Evolutionary conservation across 345 rosid species (phyloP).

Genomic region (Chamaenerion angustifolium): DNA sequence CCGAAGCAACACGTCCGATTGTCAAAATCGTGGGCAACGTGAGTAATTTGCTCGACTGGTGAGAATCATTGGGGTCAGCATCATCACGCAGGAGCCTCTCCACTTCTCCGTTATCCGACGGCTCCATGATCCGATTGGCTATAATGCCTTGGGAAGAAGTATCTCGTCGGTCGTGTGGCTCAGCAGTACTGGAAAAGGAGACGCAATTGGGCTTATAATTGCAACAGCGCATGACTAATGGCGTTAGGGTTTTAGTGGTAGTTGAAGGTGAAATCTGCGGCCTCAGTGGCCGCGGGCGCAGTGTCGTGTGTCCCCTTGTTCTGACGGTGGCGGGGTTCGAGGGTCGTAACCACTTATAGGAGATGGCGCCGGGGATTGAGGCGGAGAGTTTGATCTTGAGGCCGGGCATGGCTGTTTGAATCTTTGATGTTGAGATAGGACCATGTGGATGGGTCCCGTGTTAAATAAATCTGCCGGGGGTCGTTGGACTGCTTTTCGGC

Average conservation of each 20-base stretch:
- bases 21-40: conserved; percentile 92
- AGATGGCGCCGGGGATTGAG: conserved; percentile 14
- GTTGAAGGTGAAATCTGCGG: not conserved
- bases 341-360: conserved; percentile 14
- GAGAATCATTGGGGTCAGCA: conserved; percentile 11
- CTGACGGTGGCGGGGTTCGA: not conserved
- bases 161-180: conserved; percentile 11
- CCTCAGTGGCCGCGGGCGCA: conserved; percentile 2
- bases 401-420: conserved; percentile 5
- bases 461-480: no score
- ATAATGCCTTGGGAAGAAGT: conserved; percentile 8
- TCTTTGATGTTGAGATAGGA: no score
- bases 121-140: no score
- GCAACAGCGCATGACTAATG: not conserved
- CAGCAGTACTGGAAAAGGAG: conserved; percentile 10
- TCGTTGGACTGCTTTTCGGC: no score
- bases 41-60: conserved; percentile 33
- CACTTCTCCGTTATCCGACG: conserved; percentile 23
- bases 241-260: not conserved
- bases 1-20: conserved; percentile 87
- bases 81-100: conserved; percentile 11
- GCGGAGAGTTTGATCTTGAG: conserved; percentile 13
- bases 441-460: no score
- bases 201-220: conserved; percentile 8
- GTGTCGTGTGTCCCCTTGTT: not conserved